Evolutionary conservation across 2,329 filamentous ascomycete species (phyloP), one percentile per base, ranked within the genome.

Genomic region (Alternaria arbusti): DNA sequence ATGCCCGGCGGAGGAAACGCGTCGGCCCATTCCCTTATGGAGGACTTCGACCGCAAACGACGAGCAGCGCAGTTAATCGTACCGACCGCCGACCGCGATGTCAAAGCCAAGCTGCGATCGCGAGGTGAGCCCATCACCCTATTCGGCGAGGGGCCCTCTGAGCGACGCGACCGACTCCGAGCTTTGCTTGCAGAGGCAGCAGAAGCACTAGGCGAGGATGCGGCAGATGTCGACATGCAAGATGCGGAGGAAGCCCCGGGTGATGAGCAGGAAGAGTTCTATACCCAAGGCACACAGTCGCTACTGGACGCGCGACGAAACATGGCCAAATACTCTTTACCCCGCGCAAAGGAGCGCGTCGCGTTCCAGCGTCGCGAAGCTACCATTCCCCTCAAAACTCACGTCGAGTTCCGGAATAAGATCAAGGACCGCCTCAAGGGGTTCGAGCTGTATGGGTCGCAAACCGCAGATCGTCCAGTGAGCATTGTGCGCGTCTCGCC

Each of bases 81-180:
- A 4, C 96, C 95, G 1, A 99, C 96, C 58, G 94, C 97, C 78
- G 96, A 99, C 84, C 90, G 87, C 65, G 89, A 92, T 73, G 94
- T 99, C 51, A 91, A 94, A 64, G 85, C 89, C 40, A 70, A 66
- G 59, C 63, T 73, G 46, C 89, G 96, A 69, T 91, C 96, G 74
- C 86, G 97, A 67, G 93, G 92, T n/a, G 92, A 99, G 77, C 96
- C 96, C 11, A 89, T 98, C 59, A 99, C 95, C 0, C 85, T 98
- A 0, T 99, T 99, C 69, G 96, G 94, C 62, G 96, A 99, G 82
- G 93, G 92, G 0, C 90, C 90, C 1, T 90, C 88, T 25, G 95
- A 98, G 73, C 86, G 96, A 63, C 87, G 96, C 83, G 94, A 97
- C 76, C 89, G 96, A 68, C 81, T 99, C 73, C 89, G 96, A 67